Evolutionary conservation across 495 filamentous ascomycete genomes (phyloP).

Genomic region (Pseudomonodictys pantanalensis): DNA sequence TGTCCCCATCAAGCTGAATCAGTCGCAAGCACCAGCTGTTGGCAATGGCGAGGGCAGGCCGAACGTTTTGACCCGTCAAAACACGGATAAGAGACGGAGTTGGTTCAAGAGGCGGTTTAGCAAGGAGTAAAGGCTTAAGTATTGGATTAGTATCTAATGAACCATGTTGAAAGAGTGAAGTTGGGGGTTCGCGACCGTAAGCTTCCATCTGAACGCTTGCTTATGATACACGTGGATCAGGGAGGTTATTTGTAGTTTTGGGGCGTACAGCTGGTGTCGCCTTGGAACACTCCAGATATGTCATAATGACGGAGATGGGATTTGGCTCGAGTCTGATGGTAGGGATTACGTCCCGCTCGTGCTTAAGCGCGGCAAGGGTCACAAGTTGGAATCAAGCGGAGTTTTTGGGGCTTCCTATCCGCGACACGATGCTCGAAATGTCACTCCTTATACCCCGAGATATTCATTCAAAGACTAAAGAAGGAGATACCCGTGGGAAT

Average conservation of each 20-base stretch:
- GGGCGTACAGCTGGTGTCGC: not conserved
- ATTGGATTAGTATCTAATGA: no score
- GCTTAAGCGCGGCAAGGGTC: not conserved
- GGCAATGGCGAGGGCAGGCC: slow-evolving; percentile 14
- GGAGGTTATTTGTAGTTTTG: not conserved
- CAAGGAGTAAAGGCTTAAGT: slow-evolving; percentile 49
- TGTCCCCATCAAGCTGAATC: not conserved
- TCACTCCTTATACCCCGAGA: slow-evolving; percentile 11
- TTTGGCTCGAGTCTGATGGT: not conserved
- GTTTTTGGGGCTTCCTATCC: slow-evolving; percentile 1
- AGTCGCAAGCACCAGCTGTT: not conserved
- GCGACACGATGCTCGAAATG: not conserved
- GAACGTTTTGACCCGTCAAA: slow-evolving; percentile 15
- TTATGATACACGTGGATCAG: slow-evolving; percentile 3
- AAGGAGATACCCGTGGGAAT: no score
- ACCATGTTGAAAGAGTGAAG: no score
- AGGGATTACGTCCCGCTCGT: not conserved
- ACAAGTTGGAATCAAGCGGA: slow-evolving; percentile 7
- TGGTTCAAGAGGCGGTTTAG: slow-evolving; percentile 85
- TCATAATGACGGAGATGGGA: slow-evolving; percentile 1
- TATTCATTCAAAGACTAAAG: no score
- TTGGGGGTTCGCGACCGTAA: not conserved
- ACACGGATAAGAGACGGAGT: slow-evolving; percentile 66
- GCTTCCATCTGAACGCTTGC: slow-evolving; percentile 14
- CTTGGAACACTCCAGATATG: not conserved